Evolutionary conservation across 495 filamentous ascomycete genomes (phyloP).

Genomic region (Daldinia caldariorum): DNA sequence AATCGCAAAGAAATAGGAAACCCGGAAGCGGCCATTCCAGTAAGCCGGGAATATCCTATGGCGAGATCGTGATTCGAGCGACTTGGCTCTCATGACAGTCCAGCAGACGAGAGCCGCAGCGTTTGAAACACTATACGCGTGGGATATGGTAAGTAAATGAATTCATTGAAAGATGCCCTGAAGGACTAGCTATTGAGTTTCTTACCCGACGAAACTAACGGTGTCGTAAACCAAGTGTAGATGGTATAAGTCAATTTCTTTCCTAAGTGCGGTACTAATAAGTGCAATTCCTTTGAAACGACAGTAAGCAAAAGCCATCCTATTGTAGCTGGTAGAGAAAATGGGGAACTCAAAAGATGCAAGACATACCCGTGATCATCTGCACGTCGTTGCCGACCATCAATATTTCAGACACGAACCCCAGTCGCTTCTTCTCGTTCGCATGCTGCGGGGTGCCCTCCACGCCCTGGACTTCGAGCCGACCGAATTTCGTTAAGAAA

Average conservation of each 20-base stretch:
- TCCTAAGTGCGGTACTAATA: constrained; percentile 46
- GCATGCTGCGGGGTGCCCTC: constrained; percentile 45
- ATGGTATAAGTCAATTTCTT: constrained; percentile 49
- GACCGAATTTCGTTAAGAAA: constrained; percentile 56
- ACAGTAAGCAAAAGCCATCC: constrained; percentile 9
- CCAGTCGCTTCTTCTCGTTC: constrained; percentile 48
- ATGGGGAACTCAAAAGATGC: neutral
- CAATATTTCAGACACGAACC: constrained; percentile 50
- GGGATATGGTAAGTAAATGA: constrained; percentile 5
- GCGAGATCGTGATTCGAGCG: constrained; percentile 24
- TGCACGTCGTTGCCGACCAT: constrained; percentile 54
- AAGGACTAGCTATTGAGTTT: neutral
- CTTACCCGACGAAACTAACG: constrained; percentile 51
- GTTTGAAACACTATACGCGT: constrained; percentile 44
- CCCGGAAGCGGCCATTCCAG: constrained; percentile 44
- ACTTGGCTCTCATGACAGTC: constrained; percentile 41
- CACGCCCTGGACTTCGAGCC: constrained; percentile 42
- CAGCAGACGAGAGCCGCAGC: constrained; percentile 52
- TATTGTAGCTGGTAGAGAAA: neutral
- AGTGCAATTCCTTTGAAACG: constrained; percentile 35
- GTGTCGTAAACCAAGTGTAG: constrained; percentile 52
- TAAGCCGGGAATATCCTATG: constrained; percentile 21
- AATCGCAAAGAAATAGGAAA: constrained; percentile 44
- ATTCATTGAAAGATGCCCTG: neutral
- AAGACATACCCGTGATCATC: constrained; percentile 38